These are phyloP conservation scores for Cladosporium oxysporum DNA, from an alignment of 2,329 filamentous ascomycete genomes.

Conservation along the genomic window DNA sequence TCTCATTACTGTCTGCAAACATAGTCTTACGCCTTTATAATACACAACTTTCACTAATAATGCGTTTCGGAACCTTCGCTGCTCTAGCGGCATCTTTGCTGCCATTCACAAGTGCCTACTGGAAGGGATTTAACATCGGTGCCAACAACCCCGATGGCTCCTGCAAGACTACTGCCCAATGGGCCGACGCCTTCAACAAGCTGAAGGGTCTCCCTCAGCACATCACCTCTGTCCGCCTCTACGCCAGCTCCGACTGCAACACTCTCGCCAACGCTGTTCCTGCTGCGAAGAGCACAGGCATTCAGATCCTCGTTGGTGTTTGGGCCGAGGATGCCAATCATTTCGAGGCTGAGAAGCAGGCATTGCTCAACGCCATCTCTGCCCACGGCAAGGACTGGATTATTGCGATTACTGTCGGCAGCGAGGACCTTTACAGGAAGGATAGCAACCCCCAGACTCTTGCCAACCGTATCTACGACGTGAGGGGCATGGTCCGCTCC, in stretches of 20 bases:
- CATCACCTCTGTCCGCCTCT: slow-evolving; percentile 63
- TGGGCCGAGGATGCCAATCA: slow-evolving; percentile 55
- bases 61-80: slow-evolving; percentile 34
- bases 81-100: slow-evolving; percentile 38
- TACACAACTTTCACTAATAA: slow-evolving; percentile 16
- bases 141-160: slow-evolving; percentile 43
- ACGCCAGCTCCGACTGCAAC: slow-evolving; percentile 62
- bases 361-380: slow-evolving; percentile 58
- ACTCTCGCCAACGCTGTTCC: slow-evolving; percentile 52
- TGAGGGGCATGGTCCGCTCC: slow-evolving; percentile 54
- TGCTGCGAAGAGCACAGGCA: slow-evolving; percentile 63
- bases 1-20: neutral
- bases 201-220: slow-evolving; percentile 49
- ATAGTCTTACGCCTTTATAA: neutral
- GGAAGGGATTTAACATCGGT: slow-evolving; percentile 47
- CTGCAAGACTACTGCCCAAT: slow-evolving; percentile 43
- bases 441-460: slow-evolving; percentile 45
- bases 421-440: slow-evolving; percentile 66
- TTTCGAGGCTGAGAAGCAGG: slow-evolving; percentile 62
- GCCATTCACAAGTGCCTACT: slow-evolving; percentile 40
- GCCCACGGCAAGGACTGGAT: slow-evolving; percentile 60
- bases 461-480: slow-evolving; percentile 52
- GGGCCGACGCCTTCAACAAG: slow-evolving; percentile 40
- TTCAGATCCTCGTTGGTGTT: slow-evolving; percentile 64
- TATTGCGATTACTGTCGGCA: slow-evolving; percentile 66